Evolutionary conservation across 176 grass and related monocot genomes (phyloP), one percentile per base, ranked within the genome.

Genomic region (Puccinellia tenuiflora): DNA sequence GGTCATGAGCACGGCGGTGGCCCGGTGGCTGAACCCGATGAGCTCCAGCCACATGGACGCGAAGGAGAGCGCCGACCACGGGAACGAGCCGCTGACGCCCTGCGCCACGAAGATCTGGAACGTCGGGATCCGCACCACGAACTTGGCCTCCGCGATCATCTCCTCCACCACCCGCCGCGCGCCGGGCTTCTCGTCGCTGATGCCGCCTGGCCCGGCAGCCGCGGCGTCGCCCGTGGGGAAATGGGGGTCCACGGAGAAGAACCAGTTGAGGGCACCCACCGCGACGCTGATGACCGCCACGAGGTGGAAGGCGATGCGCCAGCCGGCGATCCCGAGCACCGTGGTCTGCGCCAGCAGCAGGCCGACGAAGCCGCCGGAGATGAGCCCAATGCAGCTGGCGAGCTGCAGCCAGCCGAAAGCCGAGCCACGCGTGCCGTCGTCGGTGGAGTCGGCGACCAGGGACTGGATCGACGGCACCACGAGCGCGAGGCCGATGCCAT

Each of bases 11-110:
- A 94, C 57, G 48, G 85, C 86, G 31, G 92, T 91, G 10, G 54
- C 29, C 6, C 38, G 20, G 80, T 91, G 92, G 78, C 76, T 88
- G 83, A 94, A 94, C 8, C 96, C 96, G 1, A 93, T 66, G 79
- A 98, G 92, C 79, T 98, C 96, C 1, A 98, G 89, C 96, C 90
- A 98, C 96, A 98, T 90, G 13, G 96, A 85, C 6, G 81, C 71
- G 62, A 98, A 98, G 24, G 92, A 91, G 3, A 98, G 85, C 47
- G 95, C 87, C 2, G 79, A 93, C 91, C 91, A 90, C 5, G 85
- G 82, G 68, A 98, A 95, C 9, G 90, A 83, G 1, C 96, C 92
- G 28, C 79, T 86, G 18, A 98, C 85, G 9, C 96, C 96, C 82
- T 94, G 89, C 40, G 92, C 92, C 47, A 91, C 80, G 29, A 94